These are phyloP conservation scores for Rhizoclosmatium globosum DNA, from an alignment of 192 early-diverging fungal genomes.

Conservation along the genomic window DNA sequence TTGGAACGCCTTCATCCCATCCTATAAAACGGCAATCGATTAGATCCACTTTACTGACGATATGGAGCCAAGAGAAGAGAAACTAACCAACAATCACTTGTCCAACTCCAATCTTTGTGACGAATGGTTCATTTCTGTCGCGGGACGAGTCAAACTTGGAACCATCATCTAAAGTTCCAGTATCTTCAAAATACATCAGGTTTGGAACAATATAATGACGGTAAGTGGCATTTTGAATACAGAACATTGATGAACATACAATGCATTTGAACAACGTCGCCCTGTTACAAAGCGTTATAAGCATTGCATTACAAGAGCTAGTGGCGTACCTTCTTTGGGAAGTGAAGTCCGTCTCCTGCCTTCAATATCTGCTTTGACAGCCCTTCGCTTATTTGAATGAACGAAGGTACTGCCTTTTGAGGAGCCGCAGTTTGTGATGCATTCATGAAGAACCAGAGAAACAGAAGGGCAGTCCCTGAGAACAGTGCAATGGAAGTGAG, in stretches of 20 bases:
- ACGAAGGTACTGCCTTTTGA: neutral
- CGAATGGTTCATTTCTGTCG: conserved; percentile 85
- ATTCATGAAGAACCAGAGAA: neutral
- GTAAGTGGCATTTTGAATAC: neutral
- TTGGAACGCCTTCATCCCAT: conserved; percentile 89
- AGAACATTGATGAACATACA: conserved; percentile 19
- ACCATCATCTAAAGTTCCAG: conserved; percentile 61
- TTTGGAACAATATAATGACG: no score
- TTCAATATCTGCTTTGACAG: conserved; percentile 54
- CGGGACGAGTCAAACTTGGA: conserved; percentile 89
- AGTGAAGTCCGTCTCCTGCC: conserved; percentile 57
- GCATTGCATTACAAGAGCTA: neutral
- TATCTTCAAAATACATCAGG: conserved; percentile 26
- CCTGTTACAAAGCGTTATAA: conserved; percentile 29
- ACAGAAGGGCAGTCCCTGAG: neutral
- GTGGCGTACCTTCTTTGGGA: conserved; percentile 55
- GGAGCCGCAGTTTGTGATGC: neutral
- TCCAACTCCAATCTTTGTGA: conserved; percentile 88
- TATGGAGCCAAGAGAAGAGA: conserved; percentile 51
- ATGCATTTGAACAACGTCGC: conserved; percentile 55
- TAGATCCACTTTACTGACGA: neutral
- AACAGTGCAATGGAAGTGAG: no score
- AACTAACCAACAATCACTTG: conserved; percentile 87
- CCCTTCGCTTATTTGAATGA: conserved; percentile 30
- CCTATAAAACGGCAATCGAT: conserved; percentile 25